Conservation (phyloP, 176 grass and related monocot genomes). For the sorghum (Sorghum bicolor) region Sorghum_bicolor_NCBIv3 NC_012876.2:65354501-65355000, state of each 20-base stretch:
- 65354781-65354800: slow-evolving; percentile 30
- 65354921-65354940: slow-evolving; percentile 64
- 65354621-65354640: slow-evolving; percentile 36
- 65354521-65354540: neutral
- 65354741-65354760: neutral
- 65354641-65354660: neutral
- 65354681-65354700: slow-evolving; percentile 17
- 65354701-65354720: slow-evolving; percentile 24
- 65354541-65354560: neutral
- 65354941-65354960: slow-evolving; percentile 40
- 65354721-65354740: neutral
- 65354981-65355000: slow-evolving; percentile 30
- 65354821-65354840: slow-evolving; percentile 23
- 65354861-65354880: slow-evolving; percentile 14
- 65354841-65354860: slow-evolving; percentile 12
- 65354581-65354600: slow-evolving; percentile 13
- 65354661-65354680: neutral
- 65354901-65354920: slow-evolving; percentile 65
- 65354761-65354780: slow-evolving; percentile 17
- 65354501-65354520: neutral
- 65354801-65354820: slow-evolving; percentile 13
- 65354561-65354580: neutral
- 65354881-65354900: slow-evolving; percentile 48
- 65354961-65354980: slow-evolving; percentile 39
- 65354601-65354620: slow-evolving; percentile 73